Base-by-base conservation (phyloP, 495 filamentous ascomycete genomes). In the Penicillium parvum region DNA sequence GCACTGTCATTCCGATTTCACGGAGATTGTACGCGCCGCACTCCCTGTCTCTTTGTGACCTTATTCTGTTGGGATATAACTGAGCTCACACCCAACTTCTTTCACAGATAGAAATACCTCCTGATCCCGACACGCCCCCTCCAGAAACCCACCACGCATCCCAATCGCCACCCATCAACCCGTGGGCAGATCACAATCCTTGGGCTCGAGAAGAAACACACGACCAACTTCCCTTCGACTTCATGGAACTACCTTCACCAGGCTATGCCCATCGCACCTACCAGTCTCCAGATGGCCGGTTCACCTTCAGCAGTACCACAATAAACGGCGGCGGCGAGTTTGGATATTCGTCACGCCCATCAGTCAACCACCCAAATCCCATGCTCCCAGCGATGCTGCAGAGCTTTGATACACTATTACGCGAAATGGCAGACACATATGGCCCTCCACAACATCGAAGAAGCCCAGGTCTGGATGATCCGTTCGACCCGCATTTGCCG, bases 1-100 rank as follows among this genome's bases (percentile, higher is more conserved):
- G n/a, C 55, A 64, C 6, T 98, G 92, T 57, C 45, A 72, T 9
- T 77, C 78, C n/a, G 86, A 94, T 5, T 81, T 86, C 58, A 85
- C 78, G 5, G 88, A 98, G 66, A 91, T 96, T 45, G 90, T 71
- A 60, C 22, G 61, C 52, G 16, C 25, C 25, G 9, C 14, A 35
- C 32, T 35, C 20, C 2, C n/a, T 19, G 5, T 29, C 15, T 12
- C 19, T n/a, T n/a, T n/a, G n/a, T n/a, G n/a, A n/a, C 17, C 25
- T 73, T 68, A 55, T 74, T 23, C 67, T 62, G 3, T 15, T 40
- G 42, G 16, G 15, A 19, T 4, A 19, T 8, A 33, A 12, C 15
- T 41, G 20, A 37, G 51, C 12, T 58, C 58, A 78, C 37, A 67
- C 12, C 55, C 62, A 2, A 8, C 11, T 32, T 33, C 5, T 7